Evolutionary conservation across 2,329 filamentous ascomycete genomes (phyloP), one percentile per base, ranked within the genome.

Genomic region (Fusarium camptoceras): DNA sequence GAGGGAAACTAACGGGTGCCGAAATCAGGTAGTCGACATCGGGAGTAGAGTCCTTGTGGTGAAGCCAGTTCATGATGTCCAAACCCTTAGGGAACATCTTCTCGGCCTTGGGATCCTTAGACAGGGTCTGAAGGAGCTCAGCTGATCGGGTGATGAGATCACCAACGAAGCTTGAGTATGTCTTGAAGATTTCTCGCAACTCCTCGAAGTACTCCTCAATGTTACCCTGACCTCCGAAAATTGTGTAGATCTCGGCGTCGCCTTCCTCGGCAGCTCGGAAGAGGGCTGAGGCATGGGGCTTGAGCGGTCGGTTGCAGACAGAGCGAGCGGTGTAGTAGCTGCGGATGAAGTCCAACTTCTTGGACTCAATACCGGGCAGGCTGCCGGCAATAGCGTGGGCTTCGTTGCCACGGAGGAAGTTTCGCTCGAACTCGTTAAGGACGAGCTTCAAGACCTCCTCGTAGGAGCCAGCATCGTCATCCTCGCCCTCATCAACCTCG

Each of bases 121-220:
- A 91, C 43, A 99, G 87, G 27, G 85, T 90, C 78, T 95, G 94
- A n/a, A 99, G 88, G 57, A 97, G 89, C 77, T 97, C 92, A 16
- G 96, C 94, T 10, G 94, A 91, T 25, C 90, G 88, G 28, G 87
- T 87, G 76, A 99, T 88, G 70, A 98, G 89, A 71, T 97, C 94
- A 73, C 93, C 92, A 8, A 98, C 89, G 73, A 99, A 97, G 28
- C 92, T 92, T 15, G 93, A 91, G 82, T 99, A 99, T 64, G 94
- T 97, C 75, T 86, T 90, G 84, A 95, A 95, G 62, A 98, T 88
- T 80, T 97, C 92, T 59, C 96, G 91, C 68, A 99, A 88, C 84
- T 99, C 96, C 74, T 99, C 95, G 77, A 99, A 99, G 83, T 99
- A 99, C 83, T 99, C 97, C 82, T 99, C 95, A 70, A 99, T 98